phyloP scores from a whole-genome alignment of 164 flowering plant genomes.

The Stephania japonica region DNA sequence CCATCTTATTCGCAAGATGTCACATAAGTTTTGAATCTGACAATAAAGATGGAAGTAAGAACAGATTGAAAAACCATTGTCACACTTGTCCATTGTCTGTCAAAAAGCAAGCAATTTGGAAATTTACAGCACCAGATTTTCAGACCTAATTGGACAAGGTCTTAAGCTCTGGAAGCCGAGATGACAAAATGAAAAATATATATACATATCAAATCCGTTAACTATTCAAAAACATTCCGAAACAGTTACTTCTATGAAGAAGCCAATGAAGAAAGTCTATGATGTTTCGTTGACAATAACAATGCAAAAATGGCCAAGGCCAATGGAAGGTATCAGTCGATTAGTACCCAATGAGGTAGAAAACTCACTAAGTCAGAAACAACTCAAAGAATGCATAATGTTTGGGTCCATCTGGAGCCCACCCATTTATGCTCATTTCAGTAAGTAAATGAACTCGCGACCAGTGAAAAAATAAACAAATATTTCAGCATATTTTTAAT shows the following conservation, averaged over 20 bases:
- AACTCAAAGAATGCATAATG: neutral
- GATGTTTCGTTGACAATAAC: neutral
- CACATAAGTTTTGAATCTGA: constrained; percentile 60
- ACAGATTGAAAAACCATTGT: neutral
- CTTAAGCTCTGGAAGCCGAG: neutral
- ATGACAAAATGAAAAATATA: neutral
- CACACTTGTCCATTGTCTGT: neutral
- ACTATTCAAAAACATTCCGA: neutral
- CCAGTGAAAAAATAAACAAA: neutral
- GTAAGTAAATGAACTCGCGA: neutral
- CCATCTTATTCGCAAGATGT: constrained; percentile 80
- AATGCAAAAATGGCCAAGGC: neutral
- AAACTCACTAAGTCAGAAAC: neutral
- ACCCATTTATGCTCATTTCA: neutral
- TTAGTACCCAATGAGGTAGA: neutral
- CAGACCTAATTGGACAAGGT: neutral
- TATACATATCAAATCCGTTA: no score
- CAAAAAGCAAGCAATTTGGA: neutral
- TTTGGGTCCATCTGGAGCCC: neutral
- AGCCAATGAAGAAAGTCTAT: neutral
- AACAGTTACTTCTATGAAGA: neutral
- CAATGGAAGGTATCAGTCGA: neutral
- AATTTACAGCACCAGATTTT: neutral
- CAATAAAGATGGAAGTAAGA: constrained; percentile 8
- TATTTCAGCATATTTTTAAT: neutral